A percentile compares a stretch with the other conserved stretches of the same genome.
Evolutionary conservation across 2,329 filamentous ascomycete species (phyloP).

Genomic region (Stachybotrys chartarum): DNA sequence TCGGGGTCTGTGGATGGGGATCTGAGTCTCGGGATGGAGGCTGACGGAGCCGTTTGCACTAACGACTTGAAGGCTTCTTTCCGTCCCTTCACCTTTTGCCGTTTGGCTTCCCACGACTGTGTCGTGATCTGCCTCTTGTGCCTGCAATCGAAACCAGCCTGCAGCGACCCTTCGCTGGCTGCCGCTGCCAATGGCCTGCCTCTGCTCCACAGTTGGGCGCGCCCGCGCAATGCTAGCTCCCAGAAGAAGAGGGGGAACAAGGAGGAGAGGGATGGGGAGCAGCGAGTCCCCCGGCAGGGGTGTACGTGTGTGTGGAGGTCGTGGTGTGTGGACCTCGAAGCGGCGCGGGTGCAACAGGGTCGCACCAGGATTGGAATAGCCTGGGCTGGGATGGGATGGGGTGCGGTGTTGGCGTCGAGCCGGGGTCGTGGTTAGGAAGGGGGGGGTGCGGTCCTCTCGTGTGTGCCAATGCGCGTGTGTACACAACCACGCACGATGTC

Average conservation of each 20-base stretch:
- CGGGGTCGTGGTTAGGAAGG: background rate
- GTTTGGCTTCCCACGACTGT: background rate
- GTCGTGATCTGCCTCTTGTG: too few relatives aligned
- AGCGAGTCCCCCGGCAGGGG: background rate
- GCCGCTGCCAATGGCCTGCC: background rate
- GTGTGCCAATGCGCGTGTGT: too few relatives aligned
- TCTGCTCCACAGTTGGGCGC: conserved; percentile 1
- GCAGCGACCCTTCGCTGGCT: background rate
- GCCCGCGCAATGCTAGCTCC: background rate
- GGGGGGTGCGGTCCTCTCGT: background rate
- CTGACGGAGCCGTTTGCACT: background rate
- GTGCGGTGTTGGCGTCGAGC: conserved; percentile 10
- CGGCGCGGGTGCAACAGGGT: conserved; percentile 24
- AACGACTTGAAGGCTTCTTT: conserved; percentile 1
- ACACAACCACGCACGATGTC: too few relatives aligned
- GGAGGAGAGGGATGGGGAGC: conserved; percentile 2
- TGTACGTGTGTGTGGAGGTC: conserved; percentile 12
- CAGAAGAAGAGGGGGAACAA: conserved; percentile 3
- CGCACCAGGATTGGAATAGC: conserved; percentile 16
- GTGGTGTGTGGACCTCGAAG: conserved; percentile 13
- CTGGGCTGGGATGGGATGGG: conserved; percentile 13
- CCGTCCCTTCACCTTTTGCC: background rate
- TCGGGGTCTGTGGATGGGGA: too few relatives aligned
- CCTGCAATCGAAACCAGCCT: too few relatives aligned
- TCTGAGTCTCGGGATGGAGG: background rate